phyloP scores from a whole-genome alignment of 352 stramenopile genomes.

The Globisporangium splendens region DNA sequence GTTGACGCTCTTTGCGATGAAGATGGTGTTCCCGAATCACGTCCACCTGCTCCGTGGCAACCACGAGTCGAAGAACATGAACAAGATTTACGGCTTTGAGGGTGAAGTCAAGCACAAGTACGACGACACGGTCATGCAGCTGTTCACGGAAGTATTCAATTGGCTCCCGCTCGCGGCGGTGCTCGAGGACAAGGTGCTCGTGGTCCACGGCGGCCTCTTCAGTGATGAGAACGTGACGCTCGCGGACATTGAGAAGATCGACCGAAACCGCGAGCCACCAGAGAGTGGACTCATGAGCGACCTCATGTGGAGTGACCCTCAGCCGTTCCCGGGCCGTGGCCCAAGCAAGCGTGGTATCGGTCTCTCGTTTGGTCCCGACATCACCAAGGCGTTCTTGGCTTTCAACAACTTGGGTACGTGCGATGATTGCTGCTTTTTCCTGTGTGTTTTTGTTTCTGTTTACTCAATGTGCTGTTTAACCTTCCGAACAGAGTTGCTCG shows the following conservation, averaged over 20 bases:
- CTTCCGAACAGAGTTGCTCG: constrained; percentile 83
- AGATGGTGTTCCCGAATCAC: constrained; percentile 91
- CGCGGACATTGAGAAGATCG: constrained; percentile 94
- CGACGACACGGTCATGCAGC: constrained; percentile 97
- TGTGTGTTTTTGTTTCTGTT: constrained; percentile 1
- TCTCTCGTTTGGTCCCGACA: constrained; percentile 96
- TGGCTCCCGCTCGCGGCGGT: constrained; percentile 93
- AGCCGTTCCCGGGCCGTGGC: constrained; percentile 93
- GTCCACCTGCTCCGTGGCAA: constrained; percentile 96
- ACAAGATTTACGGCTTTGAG: constrained; percentile 99
- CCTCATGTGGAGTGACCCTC: constrained; percentile 95
- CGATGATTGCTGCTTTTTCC: not conserved
- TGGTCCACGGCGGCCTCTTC: constrained; percentile 98
- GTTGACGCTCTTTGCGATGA: constrained; percentile 96
- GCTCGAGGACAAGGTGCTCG: constrained; percentile 94
- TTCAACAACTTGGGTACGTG: constrained; percentile 92
- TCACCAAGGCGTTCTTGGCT: constrained; percentile 96
- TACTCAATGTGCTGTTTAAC: constrained; percentile 4
- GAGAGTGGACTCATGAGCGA: constrained; percentile 92
- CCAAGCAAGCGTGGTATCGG: constrained; percentile 97
- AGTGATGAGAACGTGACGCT: constrained; percentile 92
- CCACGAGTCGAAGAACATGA: constrained; percentile 99
- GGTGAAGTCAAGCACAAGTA: constrained; percentile 99
- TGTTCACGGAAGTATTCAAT: constrained; percentile 99
- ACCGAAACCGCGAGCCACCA: constrained; percentile 93